phyloP scores from a whole-genome alignment of 768 basidiomycete species.

The Leccinellum luteum region DNA sequence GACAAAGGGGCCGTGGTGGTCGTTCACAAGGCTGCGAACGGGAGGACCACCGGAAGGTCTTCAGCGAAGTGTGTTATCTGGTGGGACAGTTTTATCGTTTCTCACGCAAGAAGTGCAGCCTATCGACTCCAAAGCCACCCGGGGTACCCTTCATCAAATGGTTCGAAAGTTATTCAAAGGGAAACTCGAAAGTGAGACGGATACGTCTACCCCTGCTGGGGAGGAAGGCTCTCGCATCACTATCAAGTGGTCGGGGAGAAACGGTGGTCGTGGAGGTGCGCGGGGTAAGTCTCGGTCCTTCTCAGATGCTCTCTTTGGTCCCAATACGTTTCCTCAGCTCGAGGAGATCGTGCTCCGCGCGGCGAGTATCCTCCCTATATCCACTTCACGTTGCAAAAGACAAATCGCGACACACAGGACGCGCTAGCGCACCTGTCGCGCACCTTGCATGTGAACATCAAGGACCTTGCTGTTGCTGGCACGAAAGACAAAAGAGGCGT shows the following conservation, averaged over 20 bases:
- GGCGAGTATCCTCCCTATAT: slow-evolving; percentile 83
- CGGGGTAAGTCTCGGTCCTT: slow-evolving; percentile 24
- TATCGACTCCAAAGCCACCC: slow-evolving; percentile 74
- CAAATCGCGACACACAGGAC: slow-evolving; percentile 97
- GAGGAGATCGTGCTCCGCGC: slow-evolving; percentile 48
- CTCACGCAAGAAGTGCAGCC: slow-evolving; percentile 48
- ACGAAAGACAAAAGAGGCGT: slow-evolving; percentile 99
- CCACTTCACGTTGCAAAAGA: slow-evolving; percentile 95
- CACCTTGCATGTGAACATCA: slow-evolving; percentile 68
- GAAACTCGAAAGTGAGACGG: slow-evolving; percentile 82
- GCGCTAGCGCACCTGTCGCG: slow-evolving; percentile 80
- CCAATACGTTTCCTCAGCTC: slow-evolving; percentile 13
- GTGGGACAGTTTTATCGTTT: slow-evolving; percentile 7
- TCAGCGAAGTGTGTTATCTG: slow-evolving; percentile 69
- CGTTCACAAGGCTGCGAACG: slow-evolving; percentile 38
- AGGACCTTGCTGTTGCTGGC: slow-evolving; percentile 87
- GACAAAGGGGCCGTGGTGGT: slow-evolving; percentile 45
- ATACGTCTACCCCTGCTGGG: slow-evolving; percentile 42
- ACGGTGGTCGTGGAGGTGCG: slow-evolving; percentile 45
- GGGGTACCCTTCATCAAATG: slow-evolving; percentile 78
- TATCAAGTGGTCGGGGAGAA: slow-evolving; percentile 71
- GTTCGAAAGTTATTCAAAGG: slow-evolving; percentile 81
- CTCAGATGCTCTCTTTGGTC: not conserved
- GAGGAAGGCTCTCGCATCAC: slow-evolving; percentile 75
- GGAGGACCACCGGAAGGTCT: slow-evolving; percentile 70